Percentiles rank a stretch among this genome's conserved stretches.
Evolutionary conservation across 352 stramenopile species (phyloP).

Genomic region (Globisporangium emineosum): DNA sequence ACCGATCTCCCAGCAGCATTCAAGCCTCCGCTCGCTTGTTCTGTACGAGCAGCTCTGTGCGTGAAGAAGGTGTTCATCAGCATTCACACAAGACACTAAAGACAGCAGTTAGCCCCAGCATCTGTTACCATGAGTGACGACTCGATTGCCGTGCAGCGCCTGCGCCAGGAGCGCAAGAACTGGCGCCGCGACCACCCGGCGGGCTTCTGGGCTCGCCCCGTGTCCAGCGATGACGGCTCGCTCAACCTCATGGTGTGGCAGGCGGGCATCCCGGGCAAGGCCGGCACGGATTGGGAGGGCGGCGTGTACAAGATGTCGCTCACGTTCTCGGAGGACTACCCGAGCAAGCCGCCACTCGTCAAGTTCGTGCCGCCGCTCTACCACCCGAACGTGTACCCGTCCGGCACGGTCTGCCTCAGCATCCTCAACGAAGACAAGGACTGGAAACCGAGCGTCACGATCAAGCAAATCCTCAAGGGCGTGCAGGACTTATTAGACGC

Average conservation of each 20-base stretch:
- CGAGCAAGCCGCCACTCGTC: conserved; percentile 96
- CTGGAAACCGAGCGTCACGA: conserved; percentile 97
- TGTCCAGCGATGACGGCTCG: conserved; percentile 91
- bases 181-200: conserved; percentile 94
- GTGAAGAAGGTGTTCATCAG: neutral
- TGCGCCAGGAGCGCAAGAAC: conserved; percentile 92
- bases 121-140: conserved; percentile 70
- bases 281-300: conserved; percentile 95
- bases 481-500: conserved; percentile 91
- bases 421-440: conserved; percentile 99
- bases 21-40: neutral
- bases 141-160: conserved; percentile 88
- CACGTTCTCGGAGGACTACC: conserved; percentile 97
- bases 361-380: conserved; percentile 98
- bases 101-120: neutral
- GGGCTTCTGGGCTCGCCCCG: conserved; percentile 96
- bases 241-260: conserved; percentile 98
- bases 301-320: conserved; percentile 97
- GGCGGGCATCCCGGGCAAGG: conserved; percentile 95
- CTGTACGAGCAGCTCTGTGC: neutral
- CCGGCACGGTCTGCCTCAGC: conserved; percentile 96
- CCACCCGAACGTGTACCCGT: conserved; percentile 96
- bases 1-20: neutral
- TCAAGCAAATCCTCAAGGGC: conserved; percentile 98
- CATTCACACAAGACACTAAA: neutral